Evolutionary conservation across 2,329 filamentous ascomycete genomes (phyloP), one percentile per base, ranked within the genome.

Genomic region (Fusarium anguioides): DNA sequence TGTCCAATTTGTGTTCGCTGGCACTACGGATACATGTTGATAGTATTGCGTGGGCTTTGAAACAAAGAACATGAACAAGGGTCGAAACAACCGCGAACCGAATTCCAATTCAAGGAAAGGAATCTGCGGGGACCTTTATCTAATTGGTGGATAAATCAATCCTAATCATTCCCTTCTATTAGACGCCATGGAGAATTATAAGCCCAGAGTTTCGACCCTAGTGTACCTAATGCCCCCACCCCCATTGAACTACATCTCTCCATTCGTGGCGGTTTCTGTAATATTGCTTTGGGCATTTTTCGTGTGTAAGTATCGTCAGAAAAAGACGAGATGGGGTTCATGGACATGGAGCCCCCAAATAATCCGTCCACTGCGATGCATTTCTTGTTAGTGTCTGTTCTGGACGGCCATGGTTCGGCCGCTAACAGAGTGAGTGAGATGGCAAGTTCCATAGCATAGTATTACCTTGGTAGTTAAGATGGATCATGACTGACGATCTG

Each of bases 131-230:
- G 61, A 66, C 35, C 14, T 10, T 17, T 24, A 2, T 17, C 8
- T 42, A 37, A 73, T 73, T 73, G 71, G 71, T 40, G 71, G 71
- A 73, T 55, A 68, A 68, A 64, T 15, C 9, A 2, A 11, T 8
- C 12, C 6, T 8, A 35, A 41, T 20, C 21, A 62, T 44, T 50
- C 60, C 69, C 71, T 52, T 67, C 67, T 72, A 73, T 73, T 57
- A 69, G 45, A 54, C n/a, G 26, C 29, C 31, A 39, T 71, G 71
- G 71, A 73, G 71, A 73, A 73, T 73, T 59, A 54, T 54, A 64
- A 48, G 49, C 68, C 71, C 71, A 69, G 58, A 60, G 56, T 57
- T 63, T 57, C 29, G 37, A 53, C 52, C 39, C 35, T 46, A 24
- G 31, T 35, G 40, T 23, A n/a, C n/a, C n/a, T n/a, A 35, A 14